A percentile compares a stretch with the other conserved stretches of the same genome.
Conservation (phyloP, 2,329 filamentous ascomycete genomes). For the Thielaviopsis populi region DNA sequence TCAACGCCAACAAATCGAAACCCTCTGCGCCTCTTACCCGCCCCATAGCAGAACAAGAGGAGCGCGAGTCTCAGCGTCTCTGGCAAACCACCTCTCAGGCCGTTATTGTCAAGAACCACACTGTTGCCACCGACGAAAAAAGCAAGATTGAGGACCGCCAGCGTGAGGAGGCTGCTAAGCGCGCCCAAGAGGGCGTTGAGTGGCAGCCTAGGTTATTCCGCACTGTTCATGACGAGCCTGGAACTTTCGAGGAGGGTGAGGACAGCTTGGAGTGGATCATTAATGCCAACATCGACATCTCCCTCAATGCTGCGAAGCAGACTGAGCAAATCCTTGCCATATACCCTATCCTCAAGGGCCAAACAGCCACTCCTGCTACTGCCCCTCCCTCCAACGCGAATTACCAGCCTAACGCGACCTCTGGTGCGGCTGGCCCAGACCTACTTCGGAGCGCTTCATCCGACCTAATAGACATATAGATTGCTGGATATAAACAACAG, state of each 20-base stretch:
- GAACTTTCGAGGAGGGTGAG: slow-evolving; percentile 61
- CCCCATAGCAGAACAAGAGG: slow-evolving; percentile 71
- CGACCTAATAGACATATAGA: slow-evolving; percentile 16
- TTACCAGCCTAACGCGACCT: background rate
- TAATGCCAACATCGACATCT: slow-evolving; percentile 60
- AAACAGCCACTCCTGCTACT: slow-evolving; percentile 42
- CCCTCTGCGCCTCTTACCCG: slow-evolving; percentile 59
- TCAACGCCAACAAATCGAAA: slow-evolving; percentile 67
- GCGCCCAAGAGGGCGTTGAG: slow-evolving; percentile 63
- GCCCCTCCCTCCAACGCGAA: slow-evolving; percentile 35
- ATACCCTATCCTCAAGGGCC: slow-evolving; percentile 68
- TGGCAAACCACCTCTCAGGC: slow-evolving; percentile 74
- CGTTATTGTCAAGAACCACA: slow-evolving; percentile 73
- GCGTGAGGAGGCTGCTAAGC: slow-evolving; percentile 68
- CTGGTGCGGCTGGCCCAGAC: background rate
- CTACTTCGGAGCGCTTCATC: slow-evolving; percentile 9
- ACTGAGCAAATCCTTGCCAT: slow-evolving; percentile 74
- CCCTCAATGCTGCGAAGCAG: slow-evolving; percentile 42
- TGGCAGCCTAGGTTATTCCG: slow-evolving; percentile 86
- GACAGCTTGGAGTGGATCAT: slow-evolving; percentile 94
- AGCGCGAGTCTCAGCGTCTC: slow-evolving; percentile 75
- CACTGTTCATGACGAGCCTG: slow-evolving; percentile 52
- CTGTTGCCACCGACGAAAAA: slow-evolving; percentile 83
- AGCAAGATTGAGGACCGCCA: slow-evolving; percentile 91
- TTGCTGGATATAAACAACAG: background rate